Evolutionary conservation across 2,329 filamentous ascomycete genomes (phyloP).

Genomic region (Neofusicoccum ribis): DNA sequence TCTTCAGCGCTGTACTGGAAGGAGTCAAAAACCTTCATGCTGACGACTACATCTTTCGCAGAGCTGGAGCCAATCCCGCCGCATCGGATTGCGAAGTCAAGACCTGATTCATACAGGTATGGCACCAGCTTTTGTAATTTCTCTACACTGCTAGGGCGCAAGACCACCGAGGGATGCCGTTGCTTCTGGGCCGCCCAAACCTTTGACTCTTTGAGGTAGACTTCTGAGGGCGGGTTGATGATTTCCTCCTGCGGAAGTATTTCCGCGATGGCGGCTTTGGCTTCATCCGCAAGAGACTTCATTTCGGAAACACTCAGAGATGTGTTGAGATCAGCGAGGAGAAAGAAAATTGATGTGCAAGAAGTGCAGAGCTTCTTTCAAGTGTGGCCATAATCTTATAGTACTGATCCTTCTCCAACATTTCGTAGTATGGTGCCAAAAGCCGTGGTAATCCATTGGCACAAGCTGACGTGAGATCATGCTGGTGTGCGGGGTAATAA

Average conservation of each 20-base stretch:
- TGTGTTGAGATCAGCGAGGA: too few relatives aligned
- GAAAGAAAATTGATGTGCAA: too few relatives aligned
- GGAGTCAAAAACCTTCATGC: constrained; percentile 38
- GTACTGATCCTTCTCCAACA: too few relatives aligned
- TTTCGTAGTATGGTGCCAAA: too few relatives aligned
- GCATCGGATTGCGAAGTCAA: constrained; percentile 41
- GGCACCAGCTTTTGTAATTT: constrained; percentile 34
- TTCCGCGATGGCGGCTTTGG: constrained; percentile 20
- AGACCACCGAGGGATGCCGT: constrained; percentile 34
- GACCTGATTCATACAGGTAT: constrained; percentile 32
- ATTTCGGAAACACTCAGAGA: neutral
- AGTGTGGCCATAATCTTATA: too few relatives aligned
- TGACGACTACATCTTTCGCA: constrained; percentile 40
- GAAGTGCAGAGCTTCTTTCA: too few relatives aligned
- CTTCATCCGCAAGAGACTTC: neutral
- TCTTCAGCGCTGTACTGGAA: constrained; percentile 36
- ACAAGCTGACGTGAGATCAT: too few relatives aligned
- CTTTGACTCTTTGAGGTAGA: constrained; percentile 26
- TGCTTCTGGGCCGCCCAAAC: constrained; percentile 39
- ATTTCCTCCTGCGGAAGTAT: constrained; percentile 27
- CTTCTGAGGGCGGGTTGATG: constrained; percentile 24
- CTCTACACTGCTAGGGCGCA: constrained; percentile 33
- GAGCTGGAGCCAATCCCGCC: constrained; percentile 40
- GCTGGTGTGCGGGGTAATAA: too few relatives aligned
- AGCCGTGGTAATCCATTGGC: too few relatives aligned